A percentile compares a stretch with the other conserved stretches of the same genome.
Evolutionary conservation across 768 basidiomycete species (phyloP).

Genomic region (Phanerochaete sordida): DNA sequence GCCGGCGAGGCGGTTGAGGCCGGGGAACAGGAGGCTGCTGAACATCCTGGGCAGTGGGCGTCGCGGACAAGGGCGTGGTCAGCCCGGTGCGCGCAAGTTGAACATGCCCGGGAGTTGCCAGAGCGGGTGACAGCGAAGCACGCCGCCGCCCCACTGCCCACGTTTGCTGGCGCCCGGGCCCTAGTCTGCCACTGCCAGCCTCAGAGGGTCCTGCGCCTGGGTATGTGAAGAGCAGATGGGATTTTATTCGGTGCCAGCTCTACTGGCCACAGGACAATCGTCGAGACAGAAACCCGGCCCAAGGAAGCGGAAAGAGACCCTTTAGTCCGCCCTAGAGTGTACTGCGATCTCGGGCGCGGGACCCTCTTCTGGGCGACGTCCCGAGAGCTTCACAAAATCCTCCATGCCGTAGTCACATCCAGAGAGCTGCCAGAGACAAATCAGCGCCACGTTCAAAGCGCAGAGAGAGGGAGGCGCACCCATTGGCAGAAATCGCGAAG

Average conservation of each 20-base stretch:
- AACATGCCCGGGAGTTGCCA: conserved; percentile 1
- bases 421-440: conserved; percentile 42
- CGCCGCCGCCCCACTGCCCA: background rate
- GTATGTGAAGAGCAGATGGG: background rate
- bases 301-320: background rate
- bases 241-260: background rate
- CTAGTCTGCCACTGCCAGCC: background rate
- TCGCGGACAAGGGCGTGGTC: background rate
- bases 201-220: no score
- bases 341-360: conserved; percentile 14
- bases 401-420: conserved; percentile 71
- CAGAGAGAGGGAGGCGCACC: conserved; percentile 37
- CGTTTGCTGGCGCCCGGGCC: background rate
- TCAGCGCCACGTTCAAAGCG: background rate
- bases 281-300: background rate
- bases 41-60: conserved; percentile 6
- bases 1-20: background rate
- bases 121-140: background rate
- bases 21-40: background rate
- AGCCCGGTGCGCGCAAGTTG: background rate
- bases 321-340: conserved; percentile 10
- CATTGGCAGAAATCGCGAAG: conserved; percentile 71
- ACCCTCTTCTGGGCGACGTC: conserved; percentile 54
- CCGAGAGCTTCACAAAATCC: conserved; percentile 62
- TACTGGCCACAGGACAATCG: background rate